These are phyloP conservation scores for Daedaleopsis sinensis DNA, from an alignment of 768 basidiomycete species.

Conservation along the genomic window DNA sequence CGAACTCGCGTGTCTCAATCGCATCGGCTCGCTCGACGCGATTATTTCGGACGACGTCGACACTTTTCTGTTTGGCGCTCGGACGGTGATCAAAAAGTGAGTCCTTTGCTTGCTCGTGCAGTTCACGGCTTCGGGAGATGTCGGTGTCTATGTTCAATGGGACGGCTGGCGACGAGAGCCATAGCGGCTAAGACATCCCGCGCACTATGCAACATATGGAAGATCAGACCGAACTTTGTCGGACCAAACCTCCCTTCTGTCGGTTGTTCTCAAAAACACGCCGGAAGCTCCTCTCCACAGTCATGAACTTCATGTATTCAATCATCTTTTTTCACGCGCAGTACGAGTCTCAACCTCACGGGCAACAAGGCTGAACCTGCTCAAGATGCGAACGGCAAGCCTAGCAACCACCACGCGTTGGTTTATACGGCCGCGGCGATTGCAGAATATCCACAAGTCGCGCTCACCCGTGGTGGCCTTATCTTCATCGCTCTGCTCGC, in stretches of 20 bases:
- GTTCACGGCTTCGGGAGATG: too few relatives aligned
- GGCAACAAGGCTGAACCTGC: too few relatives aligned
- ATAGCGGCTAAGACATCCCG: too few relatives aligned
- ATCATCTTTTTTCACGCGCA: slow-evolving; percentile 1
- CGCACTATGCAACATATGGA: too few relatives aligned
- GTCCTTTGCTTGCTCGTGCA: slow-evolving; percentile 19
- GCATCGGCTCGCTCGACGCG: slow-evolving; percentile 43
- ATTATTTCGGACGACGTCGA: slow-evolving; percentile 54
- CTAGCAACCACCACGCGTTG: too few relatives aligned
- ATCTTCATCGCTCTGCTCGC: slow-evolving; percentile 37
- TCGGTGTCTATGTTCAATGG: too few relatives aligned
- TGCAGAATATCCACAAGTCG: slow-evolving; percentile 23
- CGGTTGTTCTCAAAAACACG: too few relatives aligned
- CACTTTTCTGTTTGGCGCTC: slow-evolving; percentile 50
- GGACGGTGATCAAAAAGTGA: slow-evolving; percentile 44
- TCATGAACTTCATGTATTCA: background rate
- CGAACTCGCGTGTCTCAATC: slow-evolving; percentile 47
- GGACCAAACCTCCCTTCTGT: too few relatives aligned
- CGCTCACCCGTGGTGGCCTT: slow-evolving; percentile 33
- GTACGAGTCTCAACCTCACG: slow-evolving; percentile 25
- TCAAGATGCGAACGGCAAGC: too few relatives aligned
- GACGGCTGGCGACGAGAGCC: too few relatives aligned
- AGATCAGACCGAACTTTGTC: too few relatives aligned
- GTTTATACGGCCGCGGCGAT: slow-evolving; percentile 30
- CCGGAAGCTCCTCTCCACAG: too few relatives aligned